These are phyloP conservation scores for Crucihimalaya himalaica DNA, from an alignment of 345 rosid genomes.

Conservation along the genomic window DNA sequence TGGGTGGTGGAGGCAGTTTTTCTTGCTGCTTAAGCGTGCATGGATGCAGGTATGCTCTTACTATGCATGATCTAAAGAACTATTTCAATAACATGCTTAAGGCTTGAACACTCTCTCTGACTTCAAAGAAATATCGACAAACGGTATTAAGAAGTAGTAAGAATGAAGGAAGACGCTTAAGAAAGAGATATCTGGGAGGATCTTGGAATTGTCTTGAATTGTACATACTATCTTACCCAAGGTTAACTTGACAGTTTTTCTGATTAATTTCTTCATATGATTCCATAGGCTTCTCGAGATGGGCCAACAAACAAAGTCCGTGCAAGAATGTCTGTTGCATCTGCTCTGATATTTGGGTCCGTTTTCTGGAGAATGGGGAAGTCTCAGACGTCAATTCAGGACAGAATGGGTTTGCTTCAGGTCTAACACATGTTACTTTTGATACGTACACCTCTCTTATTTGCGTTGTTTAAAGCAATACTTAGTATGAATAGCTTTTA, in stretches of 20 bases:
- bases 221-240: neutral
- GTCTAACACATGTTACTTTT: constrained; percentile 41
- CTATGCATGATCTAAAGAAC: constrained; percentile 8
- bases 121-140: constrained; percentile 2
- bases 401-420: constrained; percentile 98
- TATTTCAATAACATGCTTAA: neutral
- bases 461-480: neutral
- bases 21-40: constrained; percentile 86
- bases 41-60: constrained; percentile 80
- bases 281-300: constrained; percentile 85
- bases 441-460: neutral
- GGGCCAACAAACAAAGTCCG: constrained; percentile 98
- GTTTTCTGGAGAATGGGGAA: constrained; percentile 97
- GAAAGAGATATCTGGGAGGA: neutral
- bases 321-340: constrained; percentile 94
- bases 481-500: neutral
- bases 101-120: constrained; percentile 2
- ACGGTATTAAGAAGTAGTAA: neutral
- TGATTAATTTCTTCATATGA: constrained; percentile 31
- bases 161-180: neutral
- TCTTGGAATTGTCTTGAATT: neutral
- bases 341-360: constrained; percentile 97
- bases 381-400: constrained; percentile 94
- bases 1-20: constrained; percentile 86
- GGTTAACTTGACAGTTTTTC: neutral